These are phyloP conservation scores for Leccinellum albellum DNA, from an alignment of 768 basidiomycete species.

Conservation along the genomic window DNA sequence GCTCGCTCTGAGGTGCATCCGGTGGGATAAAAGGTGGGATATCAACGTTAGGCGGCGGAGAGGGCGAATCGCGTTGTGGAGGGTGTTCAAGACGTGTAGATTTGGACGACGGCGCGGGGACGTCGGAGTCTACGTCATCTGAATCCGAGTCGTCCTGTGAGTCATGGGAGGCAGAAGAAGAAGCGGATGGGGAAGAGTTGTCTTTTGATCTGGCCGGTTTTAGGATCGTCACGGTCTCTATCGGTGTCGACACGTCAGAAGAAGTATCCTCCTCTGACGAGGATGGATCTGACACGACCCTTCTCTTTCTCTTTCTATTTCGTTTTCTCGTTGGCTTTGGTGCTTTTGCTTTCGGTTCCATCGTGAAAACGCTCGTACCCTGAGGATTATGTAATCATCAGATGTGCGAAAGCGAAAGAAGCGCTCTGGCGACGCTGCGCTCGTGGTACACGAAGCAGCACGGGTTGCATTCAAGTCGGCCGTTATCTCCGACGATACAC, in stretches of 20 bases:
- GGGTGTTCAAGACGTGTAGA: neutral
- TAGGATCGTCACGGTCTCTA: constrained; percentile 10
- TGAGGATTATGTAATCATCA: neutral
- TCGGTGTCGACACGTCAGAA: constrained; percentile 11
- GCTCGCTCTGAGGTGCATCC: constrained; percentile 42
- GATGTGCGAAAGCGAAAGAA: too few species aligned
- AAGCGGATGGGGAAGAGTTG: constrained; percentile 15
- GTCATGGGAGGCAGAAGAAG: constrained; percentile 5
- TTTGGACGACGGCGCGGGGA: neutral
- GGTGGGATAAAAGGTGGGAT: constrained; percentile 59
- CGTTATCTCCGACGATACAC: neutral
- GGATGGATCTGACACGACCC: constrained; percentile 40
- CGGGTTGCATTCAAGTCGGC: too few species aligned
- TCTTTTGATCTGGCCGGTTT: constrained; percentile 7
- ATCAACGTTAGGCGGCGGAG: constrained; percentile 17
- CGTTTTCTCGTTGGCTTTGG: constrained; percentile 40
- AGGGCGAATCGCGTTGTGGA: constrained; percentile 22
- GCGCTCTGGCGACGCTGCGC: too few species aligned
- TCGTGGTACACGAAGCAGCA: too few species aligned
- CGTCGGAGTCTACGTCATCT: constrained; percentile 4
- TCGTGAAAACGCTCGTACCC: neutral
- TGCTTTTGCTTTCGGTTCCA: neutral
- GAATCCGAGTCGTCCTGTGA: constrained; percentile 2
- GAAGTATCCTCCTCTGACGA: constrained; percentile 35
- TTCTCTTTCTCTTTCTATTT: constrained; percentile 53